Percentiles rank a stretch among this genome's conserved stretches.
Evolutionary conservation across 208 protist genomes (phyloP).

Genomic region (Crithidia thermophila): DNA sequence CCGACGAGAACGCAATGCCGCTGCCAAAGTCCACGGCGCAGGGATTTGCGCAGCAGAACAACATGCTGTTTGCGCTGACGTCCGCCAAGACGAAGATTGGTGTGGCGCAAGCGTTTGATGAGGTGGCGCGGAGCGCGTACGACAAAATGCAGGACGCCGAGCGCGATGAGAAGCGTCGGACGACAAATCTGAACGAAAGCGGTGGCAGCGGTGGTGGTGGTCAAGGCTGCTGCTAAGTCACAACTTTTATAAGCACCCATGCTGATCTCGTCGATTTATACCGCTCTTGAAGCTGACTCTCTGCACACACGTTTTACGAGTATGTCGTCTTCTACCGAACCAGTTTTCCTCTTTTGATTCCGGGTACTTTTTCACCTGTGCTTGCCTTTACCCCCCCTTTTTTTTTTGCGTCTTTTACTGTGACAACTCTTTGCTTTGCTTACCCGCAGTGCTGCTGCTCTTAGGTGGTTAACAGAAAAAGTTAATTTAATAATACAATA

Average conservation of each 20-base stretch:
- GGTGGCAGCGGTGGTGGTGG: constrained; percentile 7
- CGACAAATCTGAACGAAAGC: constrained; percentile 16
- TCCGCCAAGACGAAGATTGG: constrained; percentile 80
- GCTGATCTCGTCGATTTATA: too few relatives aligned
- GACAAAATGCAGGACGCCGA: constrained; percentile 43
- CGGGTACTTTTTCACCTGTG: too few relatives aligned
- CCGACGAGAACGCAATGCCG: constrained; percentile 43
- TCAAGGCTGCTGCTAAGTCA: constrained; percentile 20
- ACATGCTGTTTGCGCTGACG: constrained; percentile 85
- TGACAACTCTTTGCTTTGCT: too few relatives aligned
- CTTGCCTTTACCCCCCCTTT: too few relatives aligned
- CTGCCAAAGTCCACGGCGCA: constrained; percentile 55
- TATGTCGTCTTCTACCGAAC: too few relatives aligned
- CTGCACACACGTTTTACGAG: too few relatives aligned
- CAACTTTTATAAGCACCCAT: neutral
- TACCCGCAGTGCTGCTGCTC: too few relatives aligned
- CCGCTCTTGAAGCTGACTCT: too few relatives aligned
- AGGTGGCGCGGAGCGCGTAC: constrained; percentile 69
- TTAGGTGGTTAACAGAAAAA: too few relatives aligned
- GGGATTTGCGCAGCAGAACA: constrained; percentile 64
- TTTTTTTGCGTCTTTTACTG: too few relatives aligned
- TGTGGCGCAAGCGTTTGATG: constrained; percentile 83
- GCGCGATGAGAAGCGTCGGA: constrained; percentile 24
- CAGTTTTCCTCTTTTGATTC: too few relatives aligned
- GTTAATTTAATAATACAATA: too few relatives aligned